phyloP scores from a whole-genome alignment of 2,329 filamentous ascomycete genomes.

The Periconia sp. region DNA sequence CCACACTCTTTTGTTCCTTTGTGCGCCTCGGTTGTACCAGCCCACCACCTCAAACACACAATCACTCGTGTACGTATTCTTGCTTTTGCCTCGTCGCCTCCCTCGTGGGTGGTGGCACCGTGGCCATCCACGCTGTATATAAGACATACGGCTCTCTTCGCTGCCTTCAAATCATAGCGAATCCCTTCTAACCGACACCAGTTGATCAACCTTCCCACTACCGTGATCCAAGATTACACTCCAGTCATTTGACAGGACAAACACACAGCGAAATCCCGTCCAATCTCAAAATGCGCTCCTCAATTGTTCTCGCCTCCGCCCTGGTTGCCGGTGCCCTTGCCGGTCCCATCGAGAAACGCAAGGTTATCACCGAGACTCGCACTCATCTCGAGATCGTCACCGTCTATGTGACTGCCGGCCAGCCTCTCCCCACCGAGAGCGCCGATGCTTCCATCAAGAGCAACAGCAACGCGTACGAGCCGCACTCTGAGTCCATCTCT shows the following conservation, averaged over 20 bases:
- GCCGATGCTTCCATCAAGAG: neutral
- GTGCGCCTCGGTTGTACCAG: conserved; percentile 19
- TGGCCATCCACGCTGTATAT: conserved; percentile 1
- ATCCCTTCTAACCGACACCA: conserved; percentile 13
- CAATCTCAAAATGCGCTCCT: conserved; percentile 27
- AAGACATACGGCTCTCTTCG: conserved; percentile 2
- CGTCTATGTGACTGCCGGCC: conserved; percentile 19
- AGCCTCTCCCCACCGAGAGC: neutral
- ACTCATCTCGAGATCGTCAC: conserved; percentile 23
- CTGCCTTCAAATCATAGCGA: neutral
- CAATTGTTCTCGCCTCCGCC: conserved; percentile 24
- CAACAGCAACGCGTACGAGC: neutral
- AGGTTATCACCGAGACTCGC: conserved; percentile 23
- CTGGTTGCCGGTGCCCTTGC: conserved; percentile 29
- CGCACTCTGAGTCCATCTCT: too few relatives aligned
- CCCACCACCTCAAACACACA: conserved; percentile 1
- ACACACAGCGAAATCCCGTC: neutral
- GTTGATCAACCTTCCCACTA: conserved; percentile 8
- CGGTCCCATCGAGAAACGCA: conserved; percentile 24
- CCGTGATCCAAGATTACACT: conserved; percentile 13
- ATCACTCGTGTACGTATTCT: conserved; percentile 11
- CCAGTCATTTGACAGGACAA: neutral
- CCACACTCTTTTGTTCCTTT: conserved; percentile 21
- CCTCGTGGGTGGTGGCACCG: conserved; percentile 3
- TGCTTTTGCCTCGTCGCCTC: neutral